These are phyloP conservation scores for Mortierella alpina DNA, from an alignment of 192 early-diverging fungal species.

Conservation along the genomic window DNA sequence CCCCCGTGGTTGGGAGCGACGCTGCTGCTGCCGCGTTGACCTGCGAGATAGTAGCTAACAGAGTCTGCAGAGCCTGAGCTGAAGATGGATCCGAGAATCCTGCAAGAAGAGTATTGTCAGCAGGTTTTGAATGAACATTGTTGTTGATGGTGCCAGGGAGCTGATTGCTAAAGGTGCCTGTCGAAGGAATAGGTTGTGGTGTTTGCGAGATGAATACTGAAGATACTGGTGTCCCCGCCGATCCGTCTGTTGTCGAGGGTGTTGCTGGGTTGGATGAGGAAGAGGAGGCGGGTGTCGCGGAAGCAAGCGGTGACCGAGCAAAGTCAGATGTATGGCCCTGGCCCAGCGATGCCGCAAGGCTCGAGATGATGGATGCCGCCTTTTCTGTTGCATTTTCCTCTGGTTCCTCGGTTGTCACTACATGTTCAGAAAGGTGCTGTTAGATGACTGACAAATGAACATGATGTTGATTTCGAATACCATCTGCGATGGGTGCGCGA, in stretches of 20 bases:
- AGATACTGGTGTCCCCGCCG: not conserved
- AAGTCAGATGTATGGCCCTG: too few species aligned
- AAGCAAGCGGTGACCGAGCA: too few species aligned
- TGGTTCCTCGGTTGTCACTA: not conserved
- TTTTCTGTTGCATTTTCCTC: not conserved
- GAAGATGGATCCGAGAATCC: conserved; percentile 43
- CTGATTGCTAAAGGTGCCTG: not conserved
- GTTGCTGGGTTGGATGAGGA: conserved; percentile 1
- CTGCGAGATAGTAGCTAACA: conserved; percentile 36
- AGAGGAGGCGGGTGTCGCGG: not conserved
- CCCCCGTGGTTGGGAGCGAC: not conserved
- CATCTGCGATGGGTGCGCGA: not conserved
- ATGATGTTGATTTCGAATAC: too few species aligned
- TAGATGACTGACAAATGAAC: too few species aligned
- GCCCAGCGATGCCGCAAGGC: too few species aligned
- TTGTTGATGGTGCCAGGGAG: too few species aligned
- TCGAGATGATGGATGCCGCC: not conserved
- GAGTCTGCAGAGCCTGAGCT: conserved; percentile 38
- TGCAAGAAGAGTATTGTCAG: conserved; percentile 17
- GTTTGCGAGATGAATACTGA: too few species aligned
- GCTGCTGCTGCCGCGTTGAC: conserved; percentile 36
- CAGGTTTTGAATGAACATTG: not conserved
- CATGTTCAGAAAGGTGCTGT: not conserved
- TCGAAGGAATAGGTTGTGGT: too few species aligned
- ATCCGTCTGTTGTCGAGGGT: not conserved